phyloP scores from a whole-genome alignment of 2,329 filamentous ascomycete genomes.

The Talaromyces sp. region DNA sequence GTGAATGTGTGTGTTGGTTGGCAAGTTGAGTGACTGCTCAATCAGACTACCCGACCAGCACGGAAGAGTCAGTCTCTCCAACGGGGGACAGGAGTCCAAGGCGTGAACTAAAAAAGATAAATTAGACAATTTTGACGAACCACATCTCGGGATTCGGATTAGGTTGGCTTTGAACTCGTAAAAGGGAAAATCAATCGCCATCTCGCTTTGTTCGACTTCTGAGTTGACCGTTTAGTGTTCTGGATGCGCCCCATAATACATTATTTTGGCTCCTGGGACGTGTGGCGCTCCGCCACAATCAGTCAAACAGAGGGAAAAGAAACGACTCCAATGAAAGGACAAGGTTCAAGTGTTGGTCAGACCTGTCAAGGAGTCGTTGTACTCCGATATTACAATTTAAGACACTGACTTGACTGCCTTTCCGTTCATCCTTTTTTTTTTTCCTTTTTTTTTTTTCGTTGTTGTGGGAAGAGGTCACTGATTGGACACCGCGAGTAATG shows the following conservation, averaged over 20 bases:
- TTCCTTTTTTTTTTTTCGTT: neutral
- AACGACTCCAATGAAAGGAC: neutral
- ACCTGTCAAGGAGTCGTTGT: neutral
- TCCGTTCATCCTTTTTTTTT: neutral
- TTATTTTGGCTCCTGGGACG: neutral
- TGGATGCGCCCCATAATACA: neutral
- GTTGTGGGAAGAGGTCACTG: neutral
- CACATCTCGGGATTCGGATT: neutral
- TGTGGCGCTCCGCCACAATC: conserved; percentile 8
- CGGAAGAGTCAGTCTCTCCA: neutral
- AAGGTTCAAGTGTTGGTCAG: neutral
- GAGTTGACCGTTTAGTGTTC: neutral
- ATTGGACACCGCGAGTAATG: conserved; percentile 4
- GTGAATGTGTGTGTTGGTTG: neutral
- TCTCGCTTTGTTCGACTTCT: neutral
- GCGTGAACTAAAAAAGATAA: neutral
- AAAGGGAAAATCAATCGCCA: neutral
- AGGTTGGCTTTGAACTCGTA: neutral
- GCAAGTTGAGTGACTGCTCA: neutral
- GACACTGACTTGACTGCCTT: neutral
- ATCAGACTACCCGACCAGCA: neutral
- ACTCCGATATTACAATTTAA: neutral
- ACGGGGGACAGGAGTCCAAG: neutral
- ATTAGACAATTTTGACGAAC: neutral
- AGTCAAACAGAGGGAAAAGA: conserved; percentile 2